A percentile compares a stretch with the other conserved stretches of the same genome.
Evolutionary conservation across 2,329 filamentous ascomycete species (phyloP).

Genomic region (Epichloe sp.): DNA sequence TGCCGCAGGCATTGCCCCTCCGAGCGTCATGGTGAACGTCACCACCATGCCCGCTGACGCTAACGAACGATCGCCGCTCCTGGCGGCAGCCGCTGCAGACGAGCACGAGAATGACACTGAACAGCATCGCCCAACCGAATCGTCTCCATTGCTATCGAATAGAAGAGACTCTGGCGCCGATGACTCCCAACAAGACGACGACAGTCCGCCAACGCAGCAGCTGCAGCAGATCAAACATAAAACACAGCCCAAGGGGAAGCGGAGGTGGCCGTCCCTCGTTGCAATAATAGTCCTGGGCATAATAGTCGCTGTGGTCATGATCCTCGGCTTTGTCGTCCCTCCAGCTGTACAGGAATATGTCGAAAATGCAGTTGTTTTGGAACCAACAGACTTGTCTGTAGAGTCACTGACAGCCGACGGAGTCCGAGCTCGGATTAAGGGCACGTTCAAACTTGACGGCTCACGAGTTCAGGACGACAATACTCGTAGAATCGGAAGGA

Average conservation of each 20-base stretch:
- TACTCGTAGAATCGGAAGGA: constrained; percentile 61
- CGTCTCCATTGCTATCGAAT: constrained; percentile 37
- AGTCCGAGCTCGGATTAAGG: constrained; percentile 67
- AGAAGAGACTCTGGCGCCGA: constrained; percentile 11
- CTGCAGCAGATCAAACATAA: constrained; percentile 12
- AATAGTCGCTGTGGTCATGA: constrained; percentile 53
- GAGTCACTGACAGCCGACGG: constrained; percentile 72
- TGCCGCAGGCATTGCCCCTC: neutral
- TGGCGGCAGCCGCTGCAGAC: constrained; percentile 21
- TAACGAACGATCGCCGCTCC: constrained; percentile 30
- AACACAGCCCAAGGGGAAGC: constrained; percentile 13
- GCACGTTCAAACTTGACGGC: constrained; percentile 69
- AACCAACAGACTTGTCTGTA: constrained; percentile 73
- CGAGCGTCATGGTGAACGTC: neutral
- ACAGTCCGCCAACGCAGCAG: constrained; percentile 15
- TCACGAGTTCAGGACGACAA: constrained; percentile 57
- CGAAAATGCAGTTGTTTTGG: constrained; percentile 66
- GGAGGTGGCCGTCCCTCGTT: constrained; percentile 64
- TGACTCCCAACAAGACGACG: constrained; percentile 15
- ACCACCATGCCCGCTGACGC: constrained; percentile 27
- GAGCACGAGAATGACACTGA: constrained; percentile 11
- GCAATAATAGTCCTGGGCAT: constrained; percentile 55
- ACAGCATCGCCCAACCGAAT: constrained; percentile 22
- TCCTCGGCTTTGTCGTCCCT: constrained; percentile 70
- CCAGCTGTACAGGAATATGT: constrained; percentile 75